phyloP scores from a whole-genome alignment of 805 yeast genomes.

The Candida nitratophila region DNA sequence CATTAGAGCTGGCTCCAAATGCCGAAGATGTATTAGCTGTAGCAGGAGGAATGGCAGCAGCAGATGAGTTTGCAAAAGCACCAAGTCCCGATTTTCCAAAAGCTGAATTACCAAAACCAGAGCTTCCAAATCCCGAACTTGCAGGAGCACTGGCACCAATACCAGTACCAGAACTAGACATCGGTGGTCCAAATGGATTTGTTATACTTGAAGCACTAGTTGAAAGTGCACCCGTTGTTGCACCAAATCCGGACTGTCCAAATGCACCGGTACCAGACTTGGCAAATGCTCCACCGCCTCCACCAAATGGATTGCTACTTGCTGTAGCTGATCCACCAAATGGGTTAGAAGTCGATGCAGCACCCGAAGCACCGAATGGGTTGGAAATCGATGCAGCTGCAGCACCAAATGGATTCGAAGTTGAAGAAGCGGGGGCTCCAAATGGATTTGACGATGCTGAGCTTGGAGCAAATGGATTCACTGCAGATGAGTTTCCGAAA shows the following conservation, averaged over 20 bases:
- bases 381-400: slow-evolving; percentile 3
- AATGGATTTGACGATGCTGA: slow-evolving; percentile 4
- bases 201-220: neutral
- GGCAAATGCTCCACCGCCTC: neutral
- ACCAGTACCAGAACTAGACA: neutral
- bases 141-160: neutral
- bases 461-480: neutral
- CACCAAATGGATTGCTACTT: slow-evolving; percentile 5
- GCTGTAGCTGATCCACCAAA: slow-evolving; percentile 15
- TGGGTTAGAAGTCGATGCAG: slow-evolving; percentile 6
- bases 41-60: slow-evolving; percentile 11
- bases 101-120: slow-evolving; percentile 6
- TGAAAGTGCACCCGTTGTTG: neutral
- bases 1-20: slow-evolving; percentile 12
- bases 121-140: slow-evolving; percentile 11
- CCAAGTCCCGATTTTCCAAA: slow-evolving; percentile 19
- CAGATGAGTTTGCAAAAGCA: slow-evolving; percentile 3
- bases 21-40: slow-evolving; percentile 4
- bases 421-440: slow-evolving; percentile 1
- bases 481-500: neutral
- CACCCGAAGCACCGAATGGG: slow-evolving; percentile 6
- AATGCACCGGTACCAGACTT: neutral
- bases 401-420: slow-evolving; percentile 16
- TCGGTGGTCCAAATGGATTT: slow-evolving; percentile 7
- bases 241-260: slow-evolving; percentile 3